Base-by-base conservation (phyloP, 371 early-diverging fungal genomes). In the Mucor piriformis region DNA sequence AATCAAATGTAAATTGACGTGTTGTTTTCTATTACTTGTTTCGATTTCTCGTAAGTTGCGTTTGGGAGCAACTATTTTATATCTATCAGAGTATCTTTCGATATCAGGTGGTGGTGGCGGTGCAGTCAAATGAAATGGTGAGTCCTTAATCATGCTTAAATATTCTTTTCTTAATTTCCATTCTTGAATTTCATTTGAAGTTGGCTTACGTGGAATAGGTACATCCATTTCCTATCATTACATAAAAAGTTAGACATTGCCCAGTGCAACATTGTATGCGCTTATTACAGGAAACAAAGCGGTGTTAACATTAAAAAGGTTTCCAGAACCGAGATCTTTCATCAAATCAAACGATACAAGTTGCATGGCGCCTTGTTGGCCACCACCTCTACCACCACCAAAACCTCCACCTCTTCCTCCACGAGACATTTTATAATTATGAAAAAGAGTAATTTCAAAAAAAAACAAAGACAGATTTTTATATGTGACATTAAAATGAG, bases 31-130 rank as follows among this genome's bases (percentile, higher is more conserved):
- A 18, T 61, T 58, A 81, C 81, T 70, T 54, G 82, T 71, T 24
- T 70, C 63, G 4, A 82, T 69, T n/a, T 77, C 76, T 50, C 68
- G 54, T 27, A 82, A 54, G 2, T 57, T 68, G 20, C 67, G 68
- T 23, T 68, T 73, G n/a, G 50, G 52, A 16, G 48, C 47, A 20
- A 58, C 40, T 11, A 57, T 50, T 46, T 71, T 76, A 55, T 79
- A 77, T 65, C 58, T 67, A 54, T 82, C 83, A 24, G 80, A 78
- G 54, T 82, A 82, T 13, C 80, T 57, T 56, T 76, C 77, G 29
- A 82, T 73, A 59, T 77, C 83, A 32, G 63, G 58, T 34, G 74
- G 63, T 21, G 79, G 77, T 16, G 67, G 67, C 13, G 78, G 69
- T 3, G 70, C 61, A 11, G 61, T 53, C 37, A 76, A 60, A 44